These are phyloP conservation scores for Neurospora sp. DNA, from an alignment of 495 filamentous ascomycete species.

Conservation along the genomic window DNA sequence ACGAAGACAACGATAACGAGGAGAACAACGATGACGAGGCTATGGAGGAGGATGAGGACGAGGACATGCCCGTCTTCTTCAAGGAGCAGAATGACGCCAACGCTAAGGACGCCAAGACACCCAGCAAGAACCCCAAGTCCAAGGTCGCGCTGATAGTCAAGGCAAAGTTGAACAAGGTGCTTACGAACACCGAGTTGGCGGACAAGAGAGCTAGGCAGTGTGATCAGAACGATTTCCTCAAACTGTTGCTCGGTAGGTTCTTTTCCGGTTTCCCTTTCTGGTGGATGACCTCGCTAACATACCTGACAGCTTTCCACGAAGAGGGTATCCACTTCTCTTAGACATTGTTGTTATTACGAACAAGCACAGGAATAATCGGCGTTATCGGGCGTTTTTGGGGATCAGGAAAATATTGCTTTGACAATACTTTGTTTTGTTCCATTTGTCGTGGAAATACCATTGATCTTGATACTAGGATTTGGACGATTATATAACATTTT, in stretches of 20 bases:
- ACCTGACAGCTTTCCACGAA: constrained; percentile 52
- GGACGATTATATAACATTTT: not conserved
- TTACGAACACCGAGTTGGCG: constrained; percentile 64
- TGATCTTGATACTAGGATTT: not conserved
- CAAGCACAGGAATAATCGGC: not conserved
- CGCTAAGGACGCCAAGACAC: constrained; percentile 36
- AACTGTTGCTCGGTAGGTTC: constrained; percentile 27
- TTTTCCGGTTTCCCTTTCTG: not conserved
- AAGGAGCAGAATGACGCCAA: constrained; percentile 48
- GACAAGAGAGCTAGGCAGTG: constrained; percentile 75
- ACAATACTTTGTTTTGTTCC: not conserved
- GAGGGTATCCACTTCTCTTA: constrained; percentile 89
- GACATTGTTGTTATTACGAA: not conserved
- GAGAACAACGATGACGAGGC: constrained; percentile 35
- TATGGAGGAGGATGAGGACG: constrained; percentile 22
- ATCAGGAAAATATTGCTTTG: not conserved
- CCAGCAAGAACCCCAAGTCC: constrained; percentile 49
- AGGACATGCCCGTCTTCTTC: constrained; percentile 66
- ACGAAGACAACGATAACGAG: constrained; percentile 42
- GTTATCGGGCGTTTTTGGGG: not conserved
- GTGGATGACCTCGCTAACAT: constrained; percentile 22
- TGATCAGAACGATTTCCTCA: constrained; percentile 83
- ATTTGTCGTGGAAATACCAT: not conserved
- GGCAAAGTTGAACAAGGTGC: constrained; percentile 72
- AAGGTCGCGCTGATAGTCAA: constrained; percentile 68